Base-by-base conservation (phyloP, 176 grass and related monocot genomes). In the Olyra latifolia region DNA sequence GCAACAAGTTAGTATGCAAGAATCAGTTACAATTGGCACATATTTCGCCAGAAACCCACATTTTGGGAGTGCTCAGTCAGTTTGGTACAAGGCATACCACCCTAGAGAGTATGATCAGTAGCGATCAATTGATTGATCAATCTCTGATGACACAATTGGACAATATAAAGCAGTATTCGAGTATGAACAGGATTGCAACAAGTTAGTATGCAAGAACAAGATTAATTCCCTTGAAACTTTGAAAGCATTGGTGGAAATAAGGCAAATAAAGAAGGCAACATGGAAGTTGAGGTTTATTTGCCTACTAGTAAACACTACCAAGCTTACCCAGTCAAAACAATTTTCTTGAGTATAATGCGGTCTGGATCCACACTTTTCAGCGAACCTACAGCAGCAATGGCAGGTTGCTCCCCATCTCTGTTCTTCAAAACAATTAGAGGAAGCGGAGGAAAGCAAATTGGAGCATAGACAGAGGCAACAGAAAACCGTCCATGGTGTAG, bases 241-340 rank as follows among this genome's bases (percentile, higher is more conserved):
- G n/a, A n/a, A n/a, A n/a, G n/a, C 43, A 24, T 44, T 44, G 20
- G 40, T 62, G 43, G 19, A 43, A 67, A 67, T 24, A 44, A 22
- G 53, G 6, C 19, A 55, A 22, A 55, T 22, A 55, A 22, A 54
- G 19, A n/a, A 24, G 10, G 38, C 11, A 58, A 43, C 3, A 55
- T 24, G 20, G 9, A 58, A 75, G 48, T 19, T 10, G 40, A 54
- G 0, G 41, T 19, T 22, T 70, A n/a, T 20, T 24, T 65, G 41
- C 62, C 48, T 57, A 53, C 7, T 53, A 72, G 66, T 70, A 73
- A 13, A 88, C 74, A 24, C 3, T 53, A 70, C 32, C 11, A 88
- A 79, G 39, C 56, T 84, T 94, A 98, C 95, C 95, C 95, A 1
- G 95, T 98, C 82, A 98, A 87, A 71, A 94, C 89, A 59, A 98